Evolutionary conservation across 306 rosid species (phyloP), one percentile per base, ranked within the genome.

Genomic region (Myrica gale): DNA sequence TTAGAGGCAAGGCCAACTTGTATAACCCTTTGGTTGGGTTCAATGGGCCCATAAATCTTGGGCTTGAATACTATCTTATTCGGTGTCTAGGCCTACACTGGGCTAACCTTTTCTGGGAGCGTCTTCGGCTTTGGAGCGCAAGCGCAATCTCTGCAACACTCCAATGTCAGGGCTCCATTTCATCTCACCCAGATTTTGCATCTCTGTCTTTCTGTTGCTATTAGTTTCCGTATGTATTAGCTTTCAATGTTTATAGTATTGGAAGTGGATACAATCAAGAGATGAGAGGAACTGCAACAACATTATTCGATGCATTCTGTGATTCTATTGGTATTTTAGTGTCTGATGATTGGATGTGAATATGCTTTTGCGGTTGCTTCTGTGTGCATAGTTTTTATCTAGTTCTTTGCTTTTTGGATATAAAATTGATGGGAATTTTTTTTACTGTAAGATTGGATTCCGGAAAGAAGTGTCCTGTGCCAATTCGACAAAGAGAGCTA

Each of bases 251-350:
- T 45, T 19, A 15, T 1, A 0, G 11, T 17, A 4, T 6, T 65
- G 21, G 26, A 7, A 16, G 0, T 42, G 62, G 15, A 23, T 11
- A 0, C 52, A 52, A 84, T 93, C 96, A 82, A 51, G 5, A 87
- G 97, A 93, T 78, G 96, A 90, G 91, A 79, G 74, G 82, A 82
- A 80, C 97, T 91, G 96, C 98, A 91, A 91, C 97, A 93, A 88
- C 84, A 91, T 89, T 96, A 89, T 60, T 91, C 93, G 96, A 85
- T 81, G 63, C 44, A 52, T 71, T 73, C 89, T 84, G 76, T 93
- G 98, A 91, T 91, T 89, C 81, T 2, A 23, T 65, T 63, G 15
- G 89, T 89, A 89, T 90, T 88, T 88, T n/a, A 91, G 97, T 93
- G 93, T 93, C 95, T 91, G 97, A 91, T 86, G 96, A 88, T 84